These are phyloP conservation scores for Annulohypoxylon truncatum DNA, from an alignment of 2,329 filamentous ascomycete species.

Conservation along the genomic window DNA sequence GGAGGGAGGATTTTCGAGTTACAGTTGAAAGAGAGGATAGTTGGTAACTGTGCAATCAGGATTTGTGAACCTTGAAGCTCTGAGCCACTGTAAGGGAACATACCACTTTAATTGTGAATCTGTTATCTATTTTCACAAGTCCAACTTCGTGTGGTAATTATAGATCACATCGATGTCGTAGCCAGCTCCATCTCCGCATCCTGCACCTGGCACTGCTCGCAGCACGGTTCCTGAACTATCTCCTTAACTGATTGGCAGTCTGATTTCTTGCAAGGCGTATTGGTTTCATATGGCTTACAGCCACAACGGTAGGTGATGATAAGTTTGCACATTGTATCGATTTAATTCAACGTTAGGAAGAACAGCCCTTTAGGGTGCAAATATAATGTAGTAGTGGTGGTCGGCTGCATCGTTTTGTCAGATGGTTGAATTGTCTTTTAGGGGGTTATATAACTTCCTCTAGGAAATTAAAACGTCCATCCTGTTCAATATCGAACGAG, in stretches of 20 bases:
- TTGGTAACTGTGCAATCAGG: neutral
- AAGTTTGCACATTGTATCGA: constrained; percentile 27
- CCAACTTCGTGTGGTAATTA: neutral
- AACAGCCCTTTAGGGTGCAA: neutral
- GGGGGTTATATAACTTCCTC: neutral
- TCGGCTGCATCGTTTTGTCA: neutral
- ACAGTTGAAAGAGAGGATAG: neutral
- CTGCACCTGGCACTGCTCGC: constrained; percentile 15
- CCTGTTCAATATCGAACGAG: neutral
- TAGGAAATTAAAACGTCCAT: neutral
- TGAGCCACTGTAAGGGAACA: neutral
- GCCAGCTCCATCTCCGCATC: constrained; percentile 12
- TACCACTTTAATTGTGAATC: neutral
- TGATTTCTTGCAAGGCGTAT: constrained; percentile 17
- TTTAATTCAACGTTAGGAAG: neutral
- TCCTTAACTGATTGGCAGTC: constrained; percentile 17
- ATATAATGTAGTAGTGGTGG: neutral
- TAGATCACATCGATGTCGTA: neutral
- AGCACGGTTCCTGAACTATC: constrained; percentile 14
- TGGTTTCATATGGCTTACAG: constrained; percentile 34
- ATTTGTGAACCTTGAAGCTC: neutral
- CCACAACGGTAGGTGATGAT: constrained; percentile 36
- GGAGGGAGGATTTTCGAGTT: neutral
- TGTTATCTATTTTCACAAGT: neutral
- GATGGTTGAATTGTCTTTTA: neutral